phyloP scores from a whole-genome alignment of 2,329 filamentous ascomycete species.

The Alternaria solani region DNA sequence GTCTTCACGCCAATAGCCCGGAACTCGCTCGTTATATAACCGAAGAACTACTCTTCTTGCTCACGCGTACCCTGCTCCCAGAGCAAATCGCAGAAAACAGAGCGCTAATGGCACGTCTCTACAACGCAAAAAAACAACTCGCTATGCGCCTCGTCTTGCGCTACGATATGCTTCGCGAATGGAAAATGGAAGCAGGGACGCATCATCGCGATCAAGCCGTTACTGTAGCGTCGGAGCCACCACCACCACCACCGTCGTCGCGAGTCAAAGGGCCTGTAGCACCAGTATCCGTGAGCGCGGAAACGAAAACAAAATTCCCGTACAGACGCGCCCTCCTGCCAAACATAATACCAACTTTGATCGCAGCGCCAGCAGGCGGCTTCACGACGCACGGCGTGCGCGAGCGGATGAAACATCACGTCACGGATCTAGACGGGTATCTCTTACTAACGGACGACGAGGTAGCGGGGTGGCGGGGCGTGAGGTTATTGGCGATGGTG shows the following conservation, averaged over 20 bases:
- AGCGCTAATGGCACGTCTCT: conserved; percentile 25
- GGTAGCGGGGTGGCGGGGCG: conserved; percentile 24
- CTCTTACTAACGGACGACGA: conserved; percentile 32
- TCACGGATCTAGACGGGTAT: conserved; percentile 36
- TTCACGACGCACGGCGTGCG: conserved; percentile 27
- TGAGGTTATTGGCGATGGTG: conserved; percentile 14
- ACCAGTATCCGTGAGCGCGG: no score
- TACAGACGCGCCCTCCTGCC: conserved; percentile 18
- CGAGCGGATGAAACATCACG: conserved; percentile 42
- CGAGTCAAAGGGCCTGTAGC: background rate
- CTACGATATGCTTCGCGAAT: conserved; percentile 40
- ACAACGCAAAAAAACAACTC: conserved; percentile 28
- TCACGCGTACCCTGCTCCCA: conserved; percentile 36
- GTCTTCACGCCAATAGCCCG: fast-evolving
- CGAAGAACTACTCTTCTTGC: conserved; percentile 32
- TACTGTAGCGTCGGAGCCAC: conserved; percentile 15
- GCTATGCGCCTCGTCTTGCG: conserved; percentile 30
- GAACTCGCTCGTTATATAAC: conserved; percentile 12
- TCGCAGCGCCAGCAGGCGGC: conserved; percentile 25
- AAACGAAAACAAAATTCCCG: background rate
- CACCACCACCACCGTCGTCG: background rate
- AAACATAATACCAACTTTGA: conserved; percentile 36
- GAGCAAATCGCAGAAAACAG: conserved; percentile 39
- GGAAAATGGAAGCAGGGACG: conserved; percentile 18
- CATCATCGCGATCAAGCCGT: conserved; percentile 10